Base-by-base conservation (phyloP, 805 yeast genomes). In the Wickerhamiella kurtzmanii region DNA sequence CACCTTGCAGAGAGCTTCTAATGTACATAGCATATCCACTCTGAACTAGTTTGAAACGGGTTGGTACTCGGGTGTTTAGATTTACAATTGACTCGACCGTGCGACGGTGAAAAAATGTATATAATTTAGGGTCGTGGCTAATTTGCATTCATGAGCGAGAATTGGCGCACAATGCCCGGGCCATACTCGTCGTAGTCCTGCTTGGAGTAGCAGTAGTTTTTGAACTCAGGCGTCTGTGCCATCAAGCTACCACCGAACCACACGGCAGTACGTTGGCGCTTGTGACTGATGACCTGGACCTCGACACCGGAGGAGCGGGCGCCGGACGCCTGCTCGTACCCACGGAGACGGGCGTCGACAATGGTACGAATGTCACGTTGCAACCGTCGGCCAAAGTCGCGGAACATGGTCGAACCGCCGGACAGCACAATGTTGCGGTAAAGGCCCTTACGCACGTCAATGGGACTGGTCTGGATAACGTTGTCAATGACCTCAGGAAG, bases 391-490 rank as follows among this genome's bases (percentile, higher is more conserved):
- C 97, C 97, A 61, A 92, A 92, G 64, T 92, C 97, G 62, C 87
- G 87, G 67, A 92, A 92, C 98, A 92, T 92, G 8, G 98, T 92
- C 2, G 96, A 87, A 41, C 98, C 99, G 59, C 98, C 98, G 46
- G 94, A 82, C 48, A 92, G 73, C 17, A 92, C 99, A 61, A 92
- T 92, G 67, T 92, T 92, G 66, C 81, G 85, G 70, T 92, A 92
- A 49, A 92, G 74, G 49, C 94, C 95, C 67, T 92, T 89, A 68
- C 99, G 84, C 37, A 92, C 98, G 70, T 92, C 99, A 55, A 92
- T 88, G 48, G 99, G 99, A 44, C 95, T 79, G 11, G 89, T 74
- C 69, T 89, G 96, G 55, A 92, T 88, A 15, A 89, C 96, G 56
- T 78, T 83, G 66, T 92, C 99, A 45, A 92, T 97, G 17, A 85